Percentiles rank a stretch among this genome's conserved stretches.
Evolutionary conservation across 2,329 filamentous ascomycete genomes (phyloP).

Genomic region (Coniochaeta prunicola): DNA sequence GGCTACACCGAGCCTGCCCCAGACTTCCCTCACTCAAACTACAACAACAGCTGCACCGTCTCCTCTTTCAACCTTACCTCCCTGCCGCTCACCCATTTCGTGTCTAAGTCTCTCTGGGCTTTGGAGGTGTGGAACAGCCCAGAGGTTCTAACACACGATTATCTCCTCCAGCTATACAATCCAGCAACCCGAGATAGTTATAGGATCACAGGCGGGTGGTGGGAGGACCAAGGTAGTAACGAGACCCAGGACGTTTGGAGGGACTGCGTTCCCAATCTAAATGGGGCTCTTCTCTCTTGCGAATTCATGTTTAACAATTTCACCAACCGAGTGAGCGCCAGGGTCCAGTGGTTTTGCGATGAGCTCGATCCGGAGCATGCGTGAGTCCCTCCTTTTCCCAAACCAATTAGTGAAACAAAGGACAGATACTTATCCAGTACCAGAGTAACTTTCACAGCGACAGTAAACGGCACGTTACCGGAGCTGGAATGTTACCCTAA

Average conservation of each 20-base stretch:
- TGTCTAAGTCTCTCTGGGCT: not conserved
- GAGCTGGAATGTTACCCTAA: not conserved
- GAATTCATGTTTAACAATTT: not conserved
- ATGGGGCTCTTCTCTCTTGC: not conserved
- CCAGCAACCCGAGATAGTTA: not conserved
- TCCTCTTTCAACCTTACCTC: not conserved
- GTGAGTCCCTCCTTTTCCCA: not conserved
- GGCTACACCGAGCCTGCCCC: not conserved
- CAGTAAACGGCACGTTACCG: not conserved
- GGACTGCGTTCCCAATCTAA: not conserved
- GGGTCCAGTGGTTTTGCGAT: not conserved
- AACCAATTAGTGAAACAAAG: not conserved
- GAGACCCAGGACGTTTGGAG: not conserved
- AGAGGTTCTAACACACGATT: not conserved
- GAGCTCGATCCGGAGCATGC: not conserved
- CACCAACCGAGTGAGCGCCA: not conserved
- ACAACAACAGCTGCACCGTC: not conserved
- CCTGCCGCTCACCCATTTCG: not conserved
- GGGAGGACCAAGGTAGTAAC: not conserved
- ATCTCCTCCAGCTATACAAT: not conserved
- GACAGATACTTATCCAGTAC: not conserved
- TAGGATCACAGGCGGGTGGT: not conserved
- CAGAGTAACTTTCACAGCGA: not conserved
- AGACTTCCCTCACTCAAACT: not conserved
- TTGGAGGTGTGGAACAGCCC: not conserved